Conservation (phyloP, 768 basidiomycete genomes). For the Auricularia heimuer region DNA sequence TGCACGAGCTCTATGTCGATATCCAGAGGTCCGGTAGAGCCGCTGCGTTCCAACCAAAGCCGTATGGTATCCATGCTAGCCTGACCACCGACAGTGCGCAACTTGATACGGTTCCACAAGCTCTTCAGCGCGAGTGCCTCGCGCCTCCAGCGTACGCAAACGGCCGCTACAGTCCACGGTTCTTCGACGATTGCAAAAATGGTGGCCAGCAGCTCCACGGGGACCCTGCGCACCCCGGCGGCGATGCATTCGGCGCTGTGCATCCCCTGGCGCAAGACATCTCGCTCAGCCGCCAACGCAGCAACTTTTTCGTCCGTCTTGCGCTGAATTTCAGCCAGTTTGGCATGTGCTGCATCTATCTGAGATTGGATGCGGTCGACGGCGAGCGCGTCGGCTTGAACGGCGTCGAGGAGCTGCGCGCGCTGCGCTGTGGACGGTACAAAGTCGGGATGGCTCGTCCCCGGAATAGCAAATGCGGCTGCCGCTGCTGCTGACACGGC, state of each 20-base stretch:
- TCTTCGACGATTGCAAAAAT: neutral
- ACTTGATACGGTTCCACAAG: neutral
- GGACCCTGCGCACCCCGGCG: neutral
- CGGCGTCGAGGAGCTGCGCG: neutral
- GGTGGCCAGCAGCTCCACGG: neutral
- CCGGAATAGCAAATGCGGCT: too few relatives aligned
- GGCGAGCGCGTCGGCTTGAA: neutral
- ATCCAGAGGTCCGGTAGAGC: neutral
- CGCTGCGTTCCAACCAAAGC: neutral
- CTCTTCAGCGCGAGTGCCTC: neutral
- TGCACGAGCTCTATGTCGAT: neutral
- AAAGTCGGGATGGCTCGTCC: neutral
- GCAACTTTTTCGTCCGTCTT: neutral
- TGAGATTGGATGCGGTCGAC: neutral
- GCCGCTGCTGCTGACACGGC: too few relatives aligned
- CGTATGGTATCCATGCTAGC: neutral
- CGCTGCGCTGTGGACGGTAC: neutral
- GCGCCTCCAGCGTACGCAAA: neutral
- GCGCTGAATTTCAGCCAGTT: neutral
- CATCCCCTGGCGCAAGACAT: neutral
- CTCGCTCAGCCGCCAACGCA: neutral
- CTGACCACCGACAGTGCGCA: neutral
- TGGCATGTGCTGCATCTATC: neutral
- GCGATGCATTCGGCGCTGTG: neutral
- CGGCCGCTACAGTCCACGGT: neutral